Conservation (phyloP, 78 protist genomes). For the Dictyostelium firmibasis region DNA sequence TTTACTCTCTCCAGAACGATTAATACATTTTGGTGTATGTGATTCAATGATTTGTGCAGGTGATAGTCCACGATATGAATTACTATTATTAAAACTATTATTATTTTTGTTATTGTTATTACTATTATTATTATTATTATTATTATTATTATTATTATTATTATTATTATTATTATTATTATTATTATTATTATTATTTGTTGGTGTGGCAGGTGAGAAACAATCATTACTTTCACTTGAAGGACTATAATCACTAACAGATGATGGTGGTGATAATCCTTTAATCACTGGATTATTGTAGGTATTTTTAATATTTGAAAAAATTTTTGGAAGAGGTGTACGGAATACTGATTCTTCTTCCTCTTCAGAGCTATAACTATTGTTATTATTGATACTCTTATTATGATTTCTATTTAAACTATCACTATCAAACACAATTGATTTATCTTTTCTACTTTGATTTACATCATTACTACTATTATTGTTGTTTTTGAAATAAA, state of each 20-base stretch:
- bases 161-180: background rate
- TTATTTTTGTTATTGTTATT: no score
- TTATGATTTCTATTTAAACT: background rate
- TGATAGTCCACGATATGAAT: constrained; percentile 18
- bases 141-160: background rate
- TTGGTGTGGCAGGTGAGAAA: background rate
- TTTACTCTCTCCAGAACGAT: background rate
- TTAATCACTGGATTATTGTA: background rate
- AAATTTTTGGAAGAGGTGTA: background rate
- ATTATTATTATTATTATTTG: background rate
- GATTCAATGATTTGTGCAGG: constrained; percentile 3
- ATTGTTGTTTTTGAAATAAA: background rate
- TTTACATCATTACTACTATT: background rate
- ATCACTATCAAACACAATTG: constrained; percentile 4
- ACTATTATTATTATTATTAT: no score
- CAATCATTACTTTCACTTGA: background rate
- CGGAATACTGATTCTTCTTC: background rate
- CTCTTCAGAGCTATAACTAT: background rate
- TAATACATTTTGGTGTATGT: background rate
- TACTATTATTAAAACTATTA: background rate
- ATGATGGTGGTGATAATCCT: constrained; percentile 19
- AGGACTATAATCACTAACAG: constrained; percentile 1
- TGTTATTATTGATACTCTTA: background rate
- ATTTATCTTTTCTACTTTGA: background rate
- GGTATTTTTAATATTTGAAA: background rate